phyloP scores from a whole-genome alignment of 2,329 filamentous ascomycete species.

The Xylaria multiplex region DNA sequence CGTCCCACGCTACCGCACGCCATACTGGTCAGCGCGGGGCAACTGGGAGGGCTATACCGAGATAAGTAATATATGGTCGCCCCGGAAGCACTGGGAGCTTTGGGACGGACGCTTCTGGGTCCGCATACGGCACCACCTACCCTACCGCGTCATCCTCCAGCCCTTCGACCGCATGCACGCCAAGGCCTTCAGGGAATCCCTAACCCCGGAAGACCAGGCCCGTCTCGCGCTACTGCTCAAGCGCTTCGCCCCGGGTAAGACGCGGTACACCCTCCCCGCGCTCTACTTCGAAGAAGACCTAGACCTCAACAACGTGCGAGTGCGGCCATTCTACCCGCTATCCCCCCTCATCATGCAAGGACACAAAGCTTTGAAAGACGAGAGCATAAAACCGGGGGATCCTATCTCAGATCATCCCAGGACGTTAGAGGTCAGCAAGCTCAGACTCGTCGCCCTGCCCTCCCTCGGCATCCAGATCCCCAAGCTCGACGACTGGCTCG shows the following conservation, averaged over 20 bases:
- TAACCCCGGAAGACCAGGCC: slow-evolving; percentile 49
- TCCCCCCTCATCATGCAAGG: not conserved
- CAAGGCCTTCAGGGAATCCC: slow-evolving; percentile 59
- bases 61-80: slow-evolving; percentile 39
- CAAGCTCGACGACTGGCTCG: slow-evolving; percentile 59
- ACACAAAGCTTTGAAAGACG: not conserved
- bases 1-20: slow-evolving; percentile 42
- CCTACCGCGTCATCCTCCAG: slow-evolving; percentile 55
- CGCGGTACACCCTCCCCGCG: slow-evolving; percentile 65
- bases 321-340: slow-evolving; percentile 38
- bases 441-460: slow-evolving; percentile 63
- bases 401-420: slow-evolving; percentile 27
- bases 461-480: slow-evolving; percentile 61
- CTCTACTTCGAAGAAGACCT: slow-evolving; percentile 59
- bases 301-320: slow-evolving; percentile 34
- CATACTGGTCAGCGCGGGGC: slow-evolving; percentile 36
- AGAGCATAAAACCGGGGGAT: not conserved
- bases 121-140: slow-evolving; percentile 56
- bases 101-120: slow-evolving; percentile 74
- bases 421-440: slow-evolving; percentile 39
- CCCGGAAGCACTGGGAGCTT: slow-evolving; percentile 52
- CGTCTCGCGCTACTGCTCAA: slow-evolving; percentile 58
- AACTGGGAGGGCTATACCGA: slow-evolving; percentile 13
- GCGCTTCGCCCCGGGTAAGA: slow-evolving; percentile 63
- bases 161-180: slow-evolving; percentile 58